Base-by-base conservation (phyloP, 345 rosid species). In the Eucalyptus erythrocorys region DNA sequence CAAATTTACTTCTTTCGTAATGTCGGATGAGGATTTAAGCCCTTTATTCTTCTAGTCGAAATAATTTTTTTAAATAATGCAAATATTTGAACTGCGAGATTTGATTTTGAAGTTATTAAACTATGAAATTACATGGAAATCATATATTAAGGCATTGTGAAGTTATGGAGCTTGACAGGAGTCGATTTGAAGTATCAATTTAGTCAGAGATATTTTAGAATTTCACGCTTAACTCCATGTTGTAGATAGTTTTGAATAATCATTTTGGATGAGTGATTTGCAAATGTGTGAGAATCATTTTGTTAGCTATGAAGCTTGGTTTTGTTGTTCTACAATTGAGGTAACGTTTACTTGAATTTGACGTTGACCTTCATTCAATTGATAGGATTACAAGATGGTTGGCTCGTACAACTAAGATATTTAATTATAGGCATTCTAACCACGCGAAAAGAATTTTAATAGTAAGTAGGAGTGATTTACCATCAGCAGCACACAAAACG, bases 381-480 rank as follows among this genome's bases (percentile, higher is more conserved):
- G 13, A 24, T 55, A 55, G 6, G 30, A 55, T 55, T 55, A 55
- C 1, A 2, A 55, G 27, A 55, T 55, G 11, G 6, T 10, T 0
- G 0, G 0, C 61, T 55, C 6, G 0, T 55, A 24, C 24, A 2
- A 6, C 13, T 26, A 55, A 55, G 6, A 13, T 55, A 24, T 55
- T 55, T 55, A 22, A 26, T 55, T 55, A 9, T 9, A 4, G 30
- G 30, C 13, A 24, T 55, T 55, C 13, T 97, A 92, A 88, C 61
- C 89, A 48, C 57, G 57, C 50, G 59, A 51, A 86, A 91, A 91
- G 66, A 86, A 61, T 68, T 32, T 19, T 47, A 71, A 87, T 43
- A 86, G 50, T 68, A 5, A 34, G n/a, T n/a, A 49, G 49, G 15
- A 47, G 2, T 48, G 10, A 24, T 10, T 61, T 57, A 49, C 10